Base-by-base conservation (phyloP, 2,329 filamentous ascomycete species). In the Proliferodiscus dingleyae region DNA sequence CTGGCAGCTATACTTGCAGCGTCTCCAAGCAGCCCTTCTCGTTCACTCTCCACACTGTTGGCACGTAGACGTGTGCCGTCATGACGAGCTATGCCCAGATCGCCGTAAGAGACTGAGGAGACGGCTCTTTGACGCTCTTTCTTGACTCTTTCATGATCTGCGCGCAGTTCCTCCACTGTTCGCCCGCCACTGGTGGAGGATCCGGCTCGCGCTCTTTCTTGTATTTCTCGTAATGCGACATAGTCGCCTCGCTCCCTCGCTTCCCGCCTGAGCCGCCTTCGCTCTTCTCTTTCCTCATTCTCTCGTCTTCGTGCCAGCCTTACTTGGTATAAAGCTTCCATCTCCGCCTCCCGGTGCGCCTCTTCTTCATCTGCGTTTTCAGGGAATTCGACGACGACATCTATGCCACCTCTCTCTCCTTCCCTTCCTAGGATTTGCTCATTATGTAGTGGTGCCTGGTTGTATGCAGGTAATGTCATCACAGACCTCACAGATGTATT, bases 241-340 rank as follows among this genome's bases (percentile, higher is more conserved):
- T 64, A 64, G 65, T 95, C 89, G 40, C 85, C 83, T 41, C 83
- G 74, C 44, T 73, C 77, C 40, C 87, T 78, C 9, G 90, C 90
- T 53, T 89, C 86, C 23, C 80, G 72, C 22, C 87, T 75, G 46
- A 81, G 72, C 37, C 78, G 74, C 41, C 87, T 75, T n/a, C 87
- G 73, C 53, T 85, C 82, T 55, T 94, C 87, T 4, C 89, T 81
- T 51, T 93, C 89, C 4, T 80, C 79, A 30, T 84, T 74, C 63
- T 94, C 85, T 45, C 79, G 74, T 41, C 90, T 80, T 43, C 93
- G 79, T 15, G 87, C 81, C 10, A 87, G 63, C 10, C 93, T 83
- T 48, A 97, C 91, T 64, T 95, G 89, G 64, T 95, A 97, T 32
- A 97, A 68, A 0, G 87, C 80, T 51, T 93, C 87, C 93, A 97